phyloP scores from a whole-genome alignment of 768 basidiomycete species.

The Strobilomyces dryophilus region DNA sequence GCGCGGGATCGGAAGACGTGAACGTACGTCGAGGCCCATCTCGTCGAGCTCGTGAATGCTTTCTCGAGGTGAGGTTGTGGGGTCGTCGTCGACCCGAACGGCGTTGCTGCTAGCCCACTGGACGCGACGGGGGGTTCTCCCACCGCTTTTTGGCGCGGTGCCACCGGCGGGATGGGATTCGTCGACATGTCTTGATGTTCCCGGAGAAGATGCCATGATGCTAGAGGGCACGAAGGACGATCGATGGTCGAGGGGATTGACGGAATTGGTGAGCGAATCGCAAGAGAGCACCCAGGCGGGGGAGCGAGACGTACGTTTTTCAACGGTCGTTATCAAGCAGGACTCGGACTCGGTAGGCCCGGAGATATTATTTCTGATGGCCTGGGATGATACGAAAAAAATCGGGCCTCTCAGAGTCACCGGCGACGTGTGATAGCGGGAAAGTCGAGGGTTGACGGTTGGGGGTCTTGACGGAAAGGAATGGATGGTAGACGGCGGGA shows the following conservation, averaged over 20 bases:
- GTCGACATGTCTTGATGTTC: constrained; percentile 1
- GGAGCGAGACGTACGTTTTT: constrained; percentile 6
- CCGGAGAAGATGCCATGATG: constrained; percentile 16
- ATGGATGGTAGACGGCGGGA: background rate
- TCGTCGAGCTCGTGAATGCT: constrained; percentile 48
- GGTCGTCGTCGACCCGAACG: constrained; percentile 2
- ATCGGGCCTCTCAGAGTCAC: background rate
- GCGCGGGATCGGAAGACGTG: background rate
- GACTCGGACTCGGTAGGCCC: background rate
- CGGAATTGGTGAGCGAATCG: background rate
- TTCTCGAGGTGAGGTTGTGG: constrained; percentile 4
- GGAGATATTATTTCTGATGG: background rate
- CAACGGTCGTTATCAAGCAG: background rate
- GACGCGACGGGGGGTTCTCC: constrained; percentile 48
- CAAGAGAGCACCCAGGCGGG: background rate
- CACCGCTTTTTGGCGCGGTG: constrained; percentile 23
- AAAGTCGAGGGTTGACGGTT: background rate
- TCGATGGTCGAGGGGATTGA: background rate
- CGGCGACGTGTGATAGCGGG: background rate
- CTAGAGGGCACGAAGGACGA: constrained; percentile 8
- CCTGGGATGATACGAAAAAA: background rate
- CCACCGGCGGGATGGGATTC: constrained; percentile 16
- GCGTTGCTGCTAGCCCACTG: constrained; percentile 44
- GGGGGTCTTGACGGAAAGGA: background rate
- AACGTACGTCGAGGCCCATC: constrained; percentile 48